Evolutionary conservation across 805 yeast genomes (phyloP).

Genomic region (Lipomyces sp.): DNA sequence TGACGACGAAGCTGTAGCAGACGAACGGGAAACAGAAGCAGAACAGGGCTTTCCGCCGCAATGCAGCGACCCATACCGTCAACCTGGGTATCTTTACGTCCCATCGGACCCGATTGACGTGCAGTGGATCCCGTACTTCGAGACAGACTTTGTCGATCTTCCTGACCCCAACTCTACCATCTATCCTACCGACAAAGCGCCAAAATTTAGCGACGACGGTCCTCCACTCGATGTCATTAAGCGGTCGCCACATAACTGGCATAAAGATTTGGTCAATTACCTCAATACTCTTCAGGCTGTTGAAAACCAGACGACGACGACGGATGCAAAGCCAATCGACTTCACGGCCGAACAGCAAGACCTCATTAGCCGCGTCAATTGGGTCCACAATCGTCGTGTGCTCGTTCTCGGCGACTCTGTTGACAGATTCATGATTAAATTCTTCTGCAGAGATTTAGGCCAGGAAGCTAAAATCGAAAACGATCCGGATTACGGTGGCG

Average conservation of each 20-base stretch:
- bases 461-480: background rate
- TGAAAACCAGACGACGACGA: background rate
- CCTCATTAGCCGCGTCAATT: slow-evolving; percentile 22
- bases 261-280: slow-evolving; percentile 14
- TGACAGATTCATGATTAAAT: slow-evolving; percentile 34
- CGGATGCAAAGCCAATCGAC: background rate
- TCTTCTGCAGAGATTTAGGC: slow-evolving; percentile 23
- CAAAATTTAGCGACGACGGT: slow-evolving; percentile 17
- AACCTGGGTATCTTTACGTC: slow-evolving; percentile 29
- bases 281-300: slow-evolving; percentile 2
- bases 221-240: slow-evolving; percentile 17
- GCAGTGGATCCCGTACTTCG: slow-evolving; percentile 22
- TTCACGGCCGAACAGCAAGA: slow-evolving; percentile 16
- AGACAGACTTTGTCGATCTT: slow-evolving; percentile 9
- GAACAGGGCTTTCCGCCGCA: slow-evolving; percentile 5
- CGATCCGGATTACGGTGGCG: slow-evolving; percentile 21
- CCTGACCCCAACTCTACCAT: slow-evolving; percentile 27
- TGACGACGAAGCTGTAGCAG: background rate
- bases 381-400: slow-evolving; percentile 34
- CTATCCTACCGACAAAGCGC: slow-evolving; percentile 22
- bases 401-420: slow-evolving; percentile 34
- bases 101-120: slow-evolving; percentile 4
- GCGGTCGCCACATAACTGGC: slow-evolving; percentile 25
- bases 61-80: slow-evolving; percentile 32
- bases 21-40: background rate